Base-by-base conservation (phyloP, 129 eudicot genomes). In the Solidago caesia region DNA sequence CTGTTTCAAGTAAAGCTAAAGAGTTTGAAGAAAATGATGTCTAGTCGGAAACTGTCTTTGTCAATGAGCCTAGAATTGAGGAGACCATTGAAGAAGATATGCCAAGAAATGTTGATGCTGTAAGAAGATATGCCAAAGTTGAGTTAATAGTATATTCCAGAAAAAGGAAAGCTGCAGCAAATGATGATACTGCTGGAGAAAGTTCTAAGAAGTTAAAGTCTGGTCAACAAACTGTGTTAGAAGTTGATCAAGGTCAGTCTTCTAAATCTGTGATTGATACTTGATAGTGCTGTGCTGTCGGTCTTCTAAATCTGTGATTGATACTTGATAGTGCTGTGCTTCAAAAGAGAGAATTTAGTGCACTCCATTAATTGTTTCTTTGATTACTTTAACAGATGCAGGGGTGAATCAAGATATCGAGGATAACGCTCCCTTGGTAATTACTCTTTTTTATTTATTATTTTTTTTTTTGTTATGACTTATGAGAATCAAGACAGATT, bases 301-400 rank as follows among this genome's bases (percentile, higher is more conserved):
- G 11, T 48, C 55, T 48, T 7, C 12, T 48, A 48, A 48, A 48
- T 7, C 55, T 48, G 12, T 48, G 0, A 48, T 48, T 48, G 55
- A 48, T 48, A 48, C 7, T 7, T 48, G 55, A 48, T 48, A 48
- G 55, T 7, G 55, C 1, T 48, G 55, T 7, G 55, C 55, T 48
- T 48, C 55, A 48, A 48, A 48, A 48, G 55, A 55, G 25, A 55
- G 60, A 55, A 55, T 55, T 55, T 55, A 13, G 21, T 55, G 21
- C 60, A 55, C 60, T 55, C 60, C 60, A 55, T 55, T 55, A 55
- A 55, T 55, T 55, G 60, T n/a, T 55, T 55, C 60, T 55, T 55
- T 55, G 21, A 55, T 13, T 55, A n/a, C 21, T 14, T 55, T 55
- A 55, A 55, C 21, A 55, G 15, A 55, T 55, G 60, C 60, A 55